Base-by-base conservation (phyloP, 352 stramenopile genomes). In the Elongisporangium anandrum region DNA sequence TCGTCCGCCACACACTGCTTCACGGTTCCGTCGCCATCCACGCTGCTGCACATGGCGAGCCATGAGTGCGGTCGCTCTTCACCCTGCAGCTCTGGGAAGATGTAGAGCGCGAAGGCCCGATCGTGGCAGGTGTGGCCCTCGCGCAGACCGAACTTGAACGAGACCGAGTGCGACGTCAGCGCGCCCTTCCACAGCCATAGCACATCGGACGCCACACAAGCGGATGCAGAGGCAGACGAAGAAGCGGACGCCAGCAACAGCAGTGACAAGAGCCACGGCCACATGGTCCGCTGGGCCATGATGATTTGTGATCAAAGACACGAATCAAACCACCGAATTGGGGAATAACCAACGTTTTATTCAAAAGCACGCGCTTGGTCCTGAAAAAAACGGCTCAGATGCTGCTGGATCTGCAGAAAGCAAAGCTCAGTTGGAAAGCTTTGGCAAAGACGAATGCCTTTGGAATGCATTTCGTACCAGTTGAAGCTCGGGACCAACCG, bases 181-280 rank as follows among this genome's bases (percentile, higher is more conserved):
- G 79, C 80, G 56, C 83, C 83, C 39, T 76, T 86, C 83, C 83
- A 93, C 15, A 93, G 24, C 83, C 83, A 93, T 29, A 83, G 47
- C 54, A 90, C 79, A 49, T 89, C 80, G 0, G 63, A 69, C 0
- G 67, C 62, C 45, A 69, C 61, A 29, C 81, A 91, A 20, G 39
- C 47, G 17, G n/a, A 20, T 51, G 17, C 47, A 51, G 47, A 51
- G n/a, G 47, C 47, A 16, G 15, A 23, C 7, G 20, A 23, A 20
- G 47, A 22, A 51, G 47, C 47, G 47, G 50, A 54, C 5, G 34
- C 59, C 26, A 69, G 41, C 54, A n/a, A n/a, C n/a, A 70, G 51
- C 8, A 64, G 57, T 8, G 72, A 56, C 52, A 63, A 48, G 29
- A 29, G 9, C 48, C 21, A 29, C 60, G 50, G 63, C 50, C 41